Base-by-base conservation (phyloP, 2,329 filamentous ascomycete genomes). In the Penicillium sp. region DNA sequence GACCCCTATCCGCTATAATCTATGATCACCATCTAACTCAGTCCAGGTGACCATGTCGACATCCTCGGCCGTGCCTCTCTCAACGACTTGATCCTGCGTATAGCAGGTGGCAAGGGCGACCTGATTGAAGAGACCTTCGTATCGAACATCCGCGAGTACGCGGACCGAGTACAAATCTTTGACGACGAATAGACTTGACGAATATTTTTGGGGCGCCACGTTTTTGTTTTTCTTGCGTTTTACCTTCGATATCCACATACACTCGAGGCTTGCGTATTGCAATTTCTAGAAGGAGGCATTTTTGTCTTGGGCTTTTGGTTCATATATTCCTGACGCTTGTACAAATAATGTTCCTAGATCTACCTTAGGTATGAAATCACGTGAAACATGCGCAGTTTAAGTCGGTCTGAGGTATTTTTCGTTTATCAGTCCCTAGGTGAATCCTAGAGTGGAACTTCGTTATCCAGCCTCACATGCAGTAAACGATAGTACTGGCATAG, bases 31-130 rank as follows among this genome's bases (percentile, higher is more conserved):
- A 31, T 41, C 42, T 47, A 40, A 40, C 37, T 14, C 22, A 40
- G 11, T 3, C 3, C 7, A 51, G 90, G 89, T 11, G 93, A 98
- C 64, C 93, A 98, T 63, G 93, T 98, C 41, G 93, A 98, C 64
- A 98, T 98, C 48, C 76, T 98, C 2, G 93, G 93, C 1, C 77
- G 93, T 24, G 84, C 89, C 56, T 89, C 82, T 26, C 76, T 98
- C 22, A 98, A 98, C 61, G 93, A 98, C 68, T 73, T 97, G 40
- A 85, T 98, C 39, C 69, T 98, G 49, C 78, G 84, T 42, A 85
- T 98, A 8, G 93, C 89, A 0, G 89, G 89, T 0, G 93, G 93
- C 0, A 83, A 81, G 57, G 93, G 93, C 4, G 79, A 90, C 49
- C 76, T 81, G 23, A 91, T 98, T 54, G 74, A 85, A 40, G 82